Percentiles rank a stretch among this genome's conserved stretches.
phyloP scores from a whole-genome alignment of 805 yeast species.

The Saturnispora silvae region DNA sequence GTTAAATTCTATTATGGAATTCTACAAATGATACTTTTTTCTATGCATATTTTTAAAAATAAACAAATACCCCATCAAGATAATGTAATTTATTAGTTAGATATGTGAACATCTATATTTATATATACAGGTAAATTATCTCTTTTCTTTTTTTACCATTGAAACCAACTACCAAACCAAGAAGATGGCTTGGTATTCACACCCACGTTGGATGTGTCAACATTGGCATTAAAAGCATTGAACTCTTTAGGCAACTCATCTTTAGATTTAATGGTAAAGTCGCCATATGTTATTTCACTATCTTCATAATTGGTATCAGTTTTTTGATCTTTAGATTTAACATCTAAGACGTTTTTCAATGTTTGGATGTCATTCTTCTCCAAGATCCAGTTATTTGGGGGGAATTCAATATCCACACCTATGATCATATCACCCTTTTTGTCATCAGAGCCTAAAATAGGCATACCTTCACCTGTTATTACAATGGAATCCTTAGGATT shows the following conservation, averaged over 20 bases:
- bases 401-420: constrained; percentile 66
- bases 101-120: too few relatives aligned
- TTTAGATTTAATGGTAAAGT: constrained; percentile 16
- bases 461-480: constrained; percentile 77
- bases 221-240: constrained; percentile 20
- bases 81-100: too few relatives aligned
- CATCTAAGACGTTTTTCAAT: constrained; percentile 37
- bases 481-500: constrained; percentile 64
- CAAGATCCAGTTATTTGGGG: constrained; percentile 73
- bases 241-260: constrained; percentile 20
- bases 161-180: constrained; percentile 20
- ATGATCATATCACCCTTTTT: constrained; percentile 58
- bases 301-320: too few relatives aligned
- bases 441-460: constrained; percentile 30
- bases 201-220: constrained; percentile 20
- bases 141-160: too few relatives aligned
- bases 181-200: constrained; percentile 17
- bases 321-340: constrained; percentile 11
- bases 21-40: constrained; percentile 13
- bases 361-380: constrained; percentile 56
- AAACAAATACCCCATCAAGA: too few relatives aligned
- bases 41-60: too few relatives aligned
- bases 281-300: constrained; percentile 20
- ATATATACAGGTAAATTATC: too few relatives aligned
- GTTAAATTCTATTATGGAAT: constrained; percentile 10